phyloP scores from a whole-genome alignment of 345 rosid genomes.

The Cochlearia excelsa region DNA sequence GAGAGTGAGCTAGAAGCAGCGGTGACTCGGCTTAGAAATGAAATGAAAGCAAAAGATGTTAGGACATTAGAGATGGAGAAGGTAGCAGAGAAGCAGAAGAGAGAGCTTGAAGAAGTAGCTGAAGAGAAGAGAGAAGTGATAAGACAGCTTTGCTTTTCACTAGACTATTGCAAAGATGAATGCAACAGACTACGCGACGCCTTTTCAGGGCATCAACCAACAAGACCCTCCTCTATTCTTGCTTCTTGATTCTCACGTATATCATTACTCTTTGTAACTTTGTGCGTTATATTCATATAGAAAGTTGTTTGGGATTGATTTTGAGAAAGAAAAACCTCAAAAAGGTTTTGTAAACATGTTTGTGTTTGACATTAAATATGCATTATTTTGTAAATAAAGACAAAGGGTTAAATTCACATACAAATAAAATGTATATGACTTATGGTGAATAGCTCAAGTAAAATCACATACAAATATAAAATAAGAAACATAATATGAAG shows the following conservation, averaged over 20 bases:
- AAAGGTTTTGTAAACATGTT: not conserved
- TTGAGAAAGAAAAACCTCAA: not conserved
- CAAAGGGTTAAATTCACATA: slow-evolving; percentile 12
- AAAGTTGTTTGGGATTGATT: slow-evolving; percentile 26
- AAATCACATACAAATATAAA: slow-evolving; percentile 28
- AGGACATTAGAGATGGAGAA: slow-evolving; percentile 49
- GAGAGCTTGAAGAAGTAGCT: slow-evolving; percentile 49
- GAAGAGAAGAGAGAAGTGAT: slow-evolving; percentile 76
- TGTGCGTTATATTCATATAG: slow-evolving; percentile 25
- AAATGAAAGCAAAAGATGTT: slow-evolving; percentile 13
- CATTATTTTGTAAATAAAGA: slow-evolving; percentile 4
- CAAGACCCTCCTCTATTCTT: slow-evolving; percentile 29
- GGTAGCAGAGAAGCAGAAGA: slow-evolving; percentile 50
- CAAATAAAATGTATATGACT: slow-evolving; percentile 31
- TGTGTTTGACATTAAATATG: not conserved
- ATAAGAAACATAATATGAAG: slow-evolving; percentile 3
- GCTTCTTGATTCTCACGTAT: slow-evolving; percentile 33
- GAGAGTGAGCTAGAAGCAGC: slow-evolving; percentile 33
- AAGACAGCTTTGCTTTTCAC: slow-evolving; percentile 68
- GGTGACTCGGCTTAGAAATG: slow-evolving; percentile 26
- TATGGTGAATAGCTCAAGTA: slow-evolving; percentile 18
- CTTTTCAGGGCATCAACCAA: slow-evolving; percentile 33
- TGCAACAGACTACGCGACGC: slow-evolving; percentile 49
- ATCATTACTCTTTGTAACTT: slow-evolving; percentile 26
- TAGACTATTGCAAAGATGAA: slow-evolving; percentile 58